Percentiles rank a stretch among this genome's conserved stretches.
These are phyloP conservation scores for Geoglossum cookeanum DNA, from an alignment of 2,329 filamentous ascomycete genomes.

Conservation along the genomic window DNA sequence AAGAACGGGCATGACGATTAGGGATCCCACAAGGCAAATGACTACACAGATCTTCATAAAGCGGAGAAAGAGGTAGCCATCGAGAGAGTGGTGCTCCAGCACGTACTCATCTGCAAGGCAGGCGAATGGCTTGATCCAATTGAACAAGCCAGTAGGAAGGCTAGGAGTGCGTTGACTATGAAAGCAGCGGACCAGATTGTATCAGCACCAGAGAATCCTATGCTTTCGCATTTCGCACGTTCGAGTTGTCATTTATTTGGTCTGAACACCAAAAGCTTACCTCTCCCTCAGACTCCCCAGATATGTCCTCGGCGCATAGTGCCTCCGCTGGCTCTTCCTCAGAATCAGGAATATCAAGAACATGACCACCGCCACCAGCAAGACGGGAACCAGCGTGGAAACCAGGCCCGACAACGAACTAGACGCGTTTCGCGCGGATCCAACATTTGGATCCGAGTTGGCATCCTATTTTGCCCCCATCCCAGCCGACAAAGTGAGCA, in stretches of 20 bases:
- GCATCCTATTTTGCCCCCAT: neutral
- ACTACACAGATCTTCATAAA: constrained; percentile 63
- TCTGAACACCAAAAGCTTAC: constrained; percentile 6
- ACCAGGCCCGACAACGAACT: constrained; percentile 17
- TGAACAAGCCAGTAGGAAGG: constrained; percentile 16
- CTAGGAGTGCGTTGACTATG: constrained; percentile 8
- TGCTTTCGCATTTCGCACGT: too few relatives aligned
- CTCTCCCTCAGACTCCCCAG: constrained; percentile 10
- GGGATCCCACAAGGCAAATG: constrained; percentile 66
- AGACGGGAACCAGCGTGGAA: constrained; percentile 19
- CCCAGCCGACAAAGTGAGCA: neutral
- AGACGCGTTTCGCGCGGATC: constrained; percentile 6
- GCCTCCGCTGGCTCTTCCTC: constrained; percentile 7
- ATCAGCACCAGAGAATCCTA: too few relatives aligned
- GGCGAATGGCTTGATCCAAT: constrained; percentile 29
- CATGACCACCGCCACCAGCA: constrained; percentile 17
- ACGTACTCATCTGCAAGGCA: constrained; percentile 53
- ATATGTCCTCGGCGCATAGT: constrained; percentile 12
- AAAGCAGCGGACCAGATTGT: neutral
- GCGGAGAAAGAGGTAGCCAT: constrained; percentile 78
- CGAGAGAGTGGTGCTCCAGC: constrained; percentile 78
- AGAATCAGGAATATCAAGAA: constrained; percentile 14
- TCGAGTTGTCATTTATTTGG: too few relatives aligned
- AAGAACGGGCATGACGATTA: constrained; percentile 72
- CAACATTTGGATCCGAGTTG: constrained; percentile 10